Evolutionary conservation across 1,284 basidiomycete genomes (phyloP).

Genomic region (Cutaneotrichosporon mucoides): DNA sequence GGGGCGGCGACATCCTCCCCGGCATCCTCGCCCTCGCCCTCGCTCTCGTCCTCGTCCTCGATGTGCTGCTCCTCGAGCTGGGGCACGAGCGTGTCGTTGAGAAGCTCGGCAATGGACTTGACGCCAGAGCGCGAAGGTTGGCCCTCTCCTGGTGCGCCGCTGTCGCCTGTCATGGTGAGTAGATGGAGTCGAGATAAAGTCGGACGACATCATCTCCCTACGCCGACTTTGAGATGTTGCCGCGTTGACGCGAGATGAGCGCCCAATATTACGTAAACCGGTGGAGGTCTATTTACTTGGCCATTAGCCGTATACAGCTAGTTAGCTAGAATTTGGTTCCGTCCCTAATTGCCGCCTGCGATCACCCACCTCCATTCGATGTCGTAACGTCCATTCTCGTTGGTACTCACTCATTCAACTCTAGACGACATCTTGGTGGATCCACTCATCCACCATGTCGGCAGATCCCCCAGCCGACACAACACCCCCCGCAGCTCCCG

Average conservation of each 20-base stretch:
- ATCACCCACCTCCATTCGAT: no score
- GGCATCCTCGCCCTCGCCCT: constrained; percentile 4
- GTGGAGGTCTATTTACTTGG: neutral
- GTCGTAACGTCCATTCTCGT: no score
- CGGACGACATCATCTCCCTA: neutral
- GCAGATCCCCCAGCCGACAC: constrained; percentile 11
- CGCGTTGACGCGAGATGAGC: no score
- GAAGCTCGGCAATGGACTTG: constrained; percentile 1
- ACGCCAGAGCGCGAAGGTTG: neutral
- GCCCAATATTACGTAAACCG: neutral
- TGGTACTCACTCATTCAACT: no score
- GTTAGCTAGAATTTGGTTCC: neutral
- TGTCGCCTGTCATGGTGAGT: neutral
- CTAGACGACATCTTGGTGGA: neutral
- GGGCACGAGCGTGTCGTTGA: constrained; percentile 7
- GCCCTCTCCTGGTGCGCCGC: neutral
- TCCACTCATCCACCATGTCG: constrained; percentile 12
- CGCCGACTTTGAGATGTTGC: neutral
- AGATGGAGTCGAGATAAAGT: neutral
- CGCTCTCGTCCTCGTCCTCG: constrained; percentile 9
- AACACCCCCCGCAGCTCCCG: neutral
- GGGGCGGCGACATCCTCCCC: constrained; percentile 16
- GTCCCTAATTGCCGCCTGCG: neutral
- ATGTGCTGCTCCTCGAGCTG: constrained; percentile 10
- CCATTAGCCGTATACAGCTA: no score